Conservation (phyloP, 148 eudicot genomes). For the Gaultheria prostrata region DNA sequence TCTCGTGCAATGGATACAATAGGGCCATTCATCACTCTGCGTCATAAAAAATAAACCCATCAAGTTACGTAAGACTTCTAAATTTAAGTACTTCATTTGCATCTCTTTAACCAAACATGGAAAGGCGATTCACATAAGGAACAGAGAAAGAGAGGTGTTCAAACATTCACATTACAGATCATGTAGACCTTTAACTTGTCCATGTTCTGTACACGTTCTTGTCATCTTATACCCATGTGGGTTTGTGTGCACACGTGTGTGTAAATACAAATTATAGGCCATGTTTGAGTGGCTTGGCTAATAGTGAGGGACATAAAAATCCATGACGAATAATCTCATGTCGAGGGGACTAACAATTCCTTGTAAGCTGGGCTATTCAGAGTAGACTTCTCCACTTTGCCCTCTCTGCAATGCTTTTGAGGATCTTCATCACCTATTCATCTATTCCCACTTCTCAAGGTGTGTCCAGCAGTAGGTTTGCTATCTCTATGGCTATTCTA, state of each 20-base stretch:
- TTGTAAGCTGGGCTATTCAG: background rate
- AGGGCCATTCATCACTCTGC: slow-evolving; percentile 87
- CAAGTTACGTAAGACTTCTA: background rate
- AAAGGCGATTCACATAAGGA: background rate
- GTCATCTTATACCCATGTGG: background rate
- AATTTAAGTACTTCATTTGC: background rate
- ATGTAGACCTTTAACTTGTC: background rate
- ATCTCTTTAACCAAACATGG: background rate
- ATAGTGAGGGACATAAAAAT: background rate
- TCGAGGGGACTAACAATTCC: background rate
- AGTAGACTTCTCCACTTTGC: background rate
- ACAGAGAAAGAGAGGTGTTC: background rate
- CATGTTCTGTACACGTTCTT: background rate
- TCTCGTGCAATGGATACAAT: slow-evolving; percentile 63
- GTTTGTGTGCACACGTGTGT: background rate
- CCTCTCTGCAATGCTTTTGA: background rate
- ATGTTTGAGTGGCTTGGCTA: background rate
- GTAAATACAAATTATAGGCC: background rate
- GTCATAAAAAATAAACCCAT: background rate
- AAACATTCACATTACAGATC: background rate
- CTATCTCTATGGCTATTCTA: background rate
- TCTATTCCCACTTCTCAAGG: background rate
- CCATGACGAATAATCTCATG: background rate
- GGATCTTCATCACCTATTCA: background rate
- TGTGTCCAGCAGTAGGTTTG: background rate